Percentiles rank a stretch among this genome's conserved stretches.
Evolutionary conservation across 2,329 filamentous ascomycete species (phyloP).

Genomic region (Penicillium fuscoglaucum): DNA sequence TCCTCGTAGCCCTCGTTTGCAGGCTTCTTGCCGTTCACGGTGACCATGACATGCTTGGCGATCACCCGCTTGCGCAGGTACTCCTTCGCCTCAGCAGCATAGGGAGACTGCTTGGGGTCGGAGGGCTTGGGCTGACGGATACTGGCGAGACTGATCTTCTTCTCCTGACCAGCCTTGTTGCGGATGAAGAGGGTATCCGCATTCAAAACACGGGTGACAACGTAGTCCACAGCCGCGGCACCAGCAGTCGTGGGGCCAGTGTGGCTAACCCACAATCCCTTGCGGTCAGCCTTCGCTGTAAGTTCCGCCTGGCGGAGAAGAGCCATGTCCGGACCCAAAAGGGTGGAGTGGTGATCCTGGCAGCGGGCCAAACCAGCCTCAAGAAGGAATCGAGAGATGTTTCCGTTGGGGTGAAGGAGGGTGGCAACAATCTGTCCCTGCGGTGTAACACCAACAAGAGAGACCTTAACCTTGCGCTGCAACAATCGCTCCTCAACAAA

Average conservation of each 20-base stretch:
- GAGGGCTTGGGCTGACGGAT: conserved; percentile 87
- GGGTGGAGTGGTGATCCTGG: conserved; percentile 91
- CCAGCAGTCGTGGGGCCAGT: conserved; percentile 64
- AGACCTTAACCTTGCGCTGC: conserved; percentile 80
- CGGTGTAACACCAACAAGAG: conserved; percentile 81
- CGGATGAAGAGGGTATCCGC: conserved; percentile 87
- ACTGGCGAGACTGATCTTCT: conserved; percentile 88
- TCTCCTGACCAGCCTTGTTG: conserved; percentile 81
- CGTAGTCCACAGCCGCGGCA: conserved; percentile 68
- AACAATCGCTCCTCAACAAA: conserved; percentile 85
- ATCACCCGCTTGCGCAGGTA: conserved; percentile 91
- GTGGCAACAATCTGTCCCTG: conserved; percentile 89
- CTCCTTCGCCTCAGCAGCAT: conserved; percentile 91
- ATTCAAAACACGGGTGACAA: conserved; percentile 79
- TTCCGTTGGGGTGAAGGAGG: conserved; percentile 84
- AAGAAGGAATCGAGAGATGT: conserved; percentile 87
- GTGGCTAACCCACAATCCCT: conserved; percentile 79
- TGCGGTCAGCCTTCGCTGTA: conserved; percentile 71
- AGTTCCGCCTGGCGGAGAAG: conserved; percentile 82
- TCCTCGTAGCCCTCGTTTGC: conserved; percentile 90
- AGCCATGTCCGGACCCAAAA: conserved; percentile 87
- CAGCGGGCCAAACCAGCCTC: conserved; percentile 87
- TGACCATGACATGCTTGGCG: conserved; percentile 89
- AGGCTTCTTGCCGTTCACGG: conserved; percentile 85
- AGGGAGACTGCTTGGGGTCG: conserved; percentile 84